Evolutionary conservation across 306 rosid genomes (phyloP).

Genomic region (Ormosia semicastrata): DNA sequence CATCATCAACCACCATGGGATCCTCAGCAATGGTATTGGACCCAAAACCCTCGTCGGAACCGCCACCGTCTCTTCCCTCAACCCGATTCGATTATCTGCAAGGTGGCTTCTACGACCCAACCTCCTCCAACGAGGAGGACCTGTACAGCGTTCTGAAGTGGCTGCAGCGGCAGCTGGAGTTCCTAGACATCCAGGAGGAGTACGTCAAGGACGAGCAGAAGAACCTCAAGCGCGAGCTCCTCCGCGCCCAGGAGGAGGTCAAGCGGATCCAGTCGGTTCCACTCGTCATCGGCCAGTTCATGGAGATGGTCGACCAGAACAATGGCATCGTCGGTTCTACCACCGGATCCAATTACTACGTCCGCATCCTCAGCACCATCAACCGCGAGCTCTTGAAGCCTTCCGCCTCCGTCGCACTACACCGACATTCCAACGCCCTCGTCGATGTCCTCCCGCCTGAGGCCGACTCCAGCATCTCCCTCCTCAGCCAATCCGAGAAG

Average conservation of each 20-base stretch:
- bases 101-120: constrained; percentile 22
- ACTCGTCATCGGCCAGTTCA: constrained; percentile 92
- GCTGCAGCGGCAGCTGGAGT: constrained; percentile 81
- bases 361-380: constrained; percentile 87
- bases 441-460: constrained; percentile 98
- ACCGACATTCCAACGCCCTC: constrained; percentile 96
- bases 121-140: constrained; percentile 68
- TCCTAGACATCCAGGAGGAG: constrained; percentile 92
- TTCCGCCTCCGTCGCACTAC: constrained; percentile 91
- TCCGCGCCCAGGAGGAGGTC: constrained; percentile 95
- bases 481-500: constrained; percentile 98
- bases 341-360: constrained; percentile 95
- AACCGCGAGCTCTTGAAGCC: constrained; percentile 94
- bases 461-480: constrained; percentile 96
- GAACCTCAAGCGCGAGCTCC: constrained; percentile 94
- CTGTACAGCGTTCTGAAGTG: constrained; percentile 80
- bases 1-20: constrained; percentile 47
- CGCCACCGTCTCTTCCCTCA: constrained; percentile 61
- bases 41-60: constrained; percentile 63
- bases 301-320: constrained; percentile 98
- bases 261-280: constrained; percentile 99
- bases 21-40: constrained; percentile 77
- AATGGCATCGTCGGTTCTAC: constrained; percentile 99
- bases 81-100: constrained; percentile 59
- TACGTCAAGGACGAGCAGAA: constrained; percentile 92